These are phyloP conservation scores for Olyra latifolia DNA, from an alignment of 176 grass and related monocot genomes.

Conservation along the genomic window DNA sequence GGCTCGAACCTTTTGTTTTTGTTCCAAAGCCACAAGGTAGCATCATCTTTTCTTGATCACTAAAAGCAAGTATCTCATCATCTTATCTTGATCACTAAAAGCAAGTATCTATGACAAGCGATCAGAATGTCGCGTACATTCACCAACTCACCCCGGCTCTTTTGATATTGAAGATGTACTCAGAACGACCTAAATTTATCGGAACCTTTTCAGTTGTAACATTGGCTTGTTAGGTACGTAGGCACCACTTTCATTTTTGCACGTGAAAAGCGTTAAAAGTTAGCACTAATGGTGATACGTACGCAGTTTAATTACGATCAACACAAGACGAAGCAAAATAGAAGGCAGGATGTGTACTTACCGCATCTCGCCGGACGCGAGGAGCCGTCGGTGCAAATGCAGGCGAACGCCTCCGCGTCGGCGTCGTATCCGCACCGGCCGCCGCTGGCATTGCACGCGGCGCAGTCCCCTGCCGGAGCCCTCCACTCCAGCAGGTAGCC, in stretches of 20 bases:
- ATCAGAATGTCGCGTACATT: not conserved
- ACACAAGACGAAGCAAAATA: not conserved
- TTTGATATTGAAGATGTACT: not conserved
- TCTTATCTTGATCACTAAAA: not conserved
- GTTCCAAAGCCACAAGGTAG: not conserved
- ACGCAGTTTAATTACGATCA: too few species aligned
- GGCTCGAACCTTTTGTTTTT: not conserved
- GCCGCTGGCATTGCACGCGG: slow-evolving; percentile 44
- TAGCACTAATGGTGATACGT: too few species aligned
- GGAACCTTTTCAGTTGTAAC: not conserved
- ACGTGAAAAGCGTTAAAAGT: not conserved
- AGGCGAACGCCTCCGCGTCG: slow-evolving; percentile 29
- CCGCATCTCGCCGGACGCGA: slow-evolving; percentile 26
- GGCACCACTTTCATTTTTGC: not conserved
- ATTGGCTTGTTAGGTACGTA: not conserved
- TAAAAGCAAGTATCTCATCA: too few species aligned
- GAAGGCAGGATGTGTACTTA: not conserved
- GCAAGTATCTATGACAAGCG: not conserved
- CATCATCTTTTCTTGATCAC: too few species aligned
- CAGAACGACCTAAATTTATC: too few species aligned
- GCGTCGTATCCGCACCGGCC: slow-evolving; percentile 51
- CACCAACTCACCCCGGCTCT: not conserved
- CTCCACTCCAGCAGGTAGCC: slow-evolving; percentile 54
- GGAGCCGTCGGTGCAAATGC: slow-evolving; percentile 50
- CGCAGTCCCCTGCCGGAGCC: slow-evolving; percentile 34